Evolutionary conservation across 257 asterid species (phyloP), one percentile per base, ranked within the genome.

Genomic region (Anisodus tanguticus): DNA sequence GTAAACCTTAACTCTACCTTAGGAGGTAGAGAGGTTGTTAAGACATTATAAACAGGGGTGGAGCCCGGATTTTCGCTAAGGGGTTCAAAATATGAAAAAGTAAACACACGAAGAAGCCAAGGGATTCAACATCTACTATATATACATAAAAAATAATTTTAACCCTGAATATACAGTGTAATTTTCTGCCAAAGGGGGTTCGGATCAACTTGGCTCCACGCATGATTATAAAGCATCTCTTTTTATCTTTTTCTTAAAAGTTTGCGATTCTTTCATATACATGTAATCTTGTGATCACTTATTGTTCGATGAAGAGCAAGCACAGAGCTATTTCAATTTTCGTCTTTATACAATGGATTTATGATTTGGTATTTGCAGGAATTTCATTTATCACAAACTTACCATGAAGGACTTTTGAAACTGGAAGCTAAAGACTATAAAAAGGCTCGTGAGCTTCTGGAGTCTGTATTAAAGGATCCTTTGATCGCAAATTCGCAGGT

Each of bases 371-470:
- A 54, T 85, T 85, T 85, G 72, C 92, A 96, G 99, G 99, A 96
- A 86, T 93, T 92, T 87, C 97, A 92, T 88, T 90, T 96, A 54
- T 92, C 99, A 69, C 98, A 96, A 88, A 87, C 91, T 77, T 96
- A 96, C 91, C 98, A 92, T 49, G 98, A 96, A 84, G 99, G 99
- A 26, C 98, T 96, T 70, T 60, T 89, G 91, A 92, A 90, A 77
- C 89, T 96, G 86, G 98, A 93, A 89, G 92, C 97, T 74, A 93
- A 92, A 89, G 98, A 96, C 78, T 94, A 91, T 87, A 93, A 83
- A 81, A 93, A 91, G 88, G 98, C 99, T 77, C 97, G 90, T 77
- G 94, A 94, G 83, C 92, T 92, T 66, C 86, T 96, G 63, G 98
- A 96, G 88, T 86, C 90, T 8, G 98, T 94, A 83, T 86, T 96